Conservation (phyloP, 1,139 yeast species). For the Petasospora rhodanensis region DNA sequence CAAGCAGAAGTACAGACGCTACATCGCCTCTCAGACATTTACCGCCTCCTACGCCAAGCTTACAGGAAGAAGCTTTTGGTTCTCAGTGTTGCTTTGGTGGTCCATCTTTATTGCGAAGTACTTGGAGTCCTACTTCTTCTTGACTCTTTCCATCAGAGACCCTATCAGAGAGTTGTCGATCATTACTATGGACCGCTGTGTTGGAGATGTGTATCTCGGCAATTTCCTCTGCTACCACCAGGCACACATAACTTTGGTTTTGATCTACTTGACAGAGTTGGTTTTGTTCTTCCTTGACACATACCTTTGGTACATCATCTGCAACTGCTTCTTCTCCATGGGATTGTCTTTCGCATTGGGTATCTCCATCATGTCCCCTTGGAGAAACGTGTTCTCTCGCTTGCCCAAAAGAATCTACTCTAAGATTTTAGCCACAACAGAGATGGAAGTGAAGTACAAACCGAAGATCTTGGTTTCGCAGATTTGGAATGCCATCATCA, state of each 20-base stretch:
- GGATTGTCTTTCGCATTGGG: conserved; percentile 68
- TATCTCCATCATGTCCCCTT: conserved; percentile 78
- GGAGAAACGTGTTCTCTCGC: conserved; percentile 75
- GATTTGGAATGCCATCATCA: conserved; percentile 75
- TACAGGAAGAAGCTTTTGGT: conserved; percentile 43
- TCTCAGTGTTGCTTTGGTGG: conserved; percentile 64
- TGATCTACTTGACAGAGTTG: conserved; percentile 63
- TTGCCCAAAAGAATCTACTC: conserved; percentile 70
- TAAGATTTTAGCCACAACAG: conserved; percentile 52
- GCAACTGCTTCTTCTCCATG: conserved; percentile 72
- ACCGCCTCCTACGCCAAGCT: conserved; percentile 56
- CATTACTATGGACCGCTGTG: conserved; percentile 56
- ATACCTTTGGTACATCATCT: conserved; percentile 82
- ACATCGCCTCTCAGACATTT: conserved; percentile 42
- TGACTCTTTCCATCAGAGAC: conserved; percentile 73
- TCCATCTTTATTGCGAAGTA: conserved; percentile 68
- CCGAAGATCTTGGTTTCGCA: conserved; percentile 55
- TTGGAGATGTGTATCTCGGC: conserved; percentile 53
- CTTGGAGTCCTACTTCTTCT: conserved; percentile 74
- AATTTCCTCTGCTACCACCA: conserved; percentile 53
- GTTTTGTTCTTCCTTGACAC: conserved; percentile 79
- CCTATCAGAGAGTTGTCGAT: conserved; percentile 66
- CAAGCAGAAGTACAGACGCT: conserved; percentile 30
- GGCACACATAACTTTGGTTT: conserved; percentile 48
- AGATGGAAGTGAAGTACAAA: conserved; percentile 44